Base-by-base conservation (phyloP, 1,139 yeast genomes). In the Hanseniaspora uvarum region DNA sequence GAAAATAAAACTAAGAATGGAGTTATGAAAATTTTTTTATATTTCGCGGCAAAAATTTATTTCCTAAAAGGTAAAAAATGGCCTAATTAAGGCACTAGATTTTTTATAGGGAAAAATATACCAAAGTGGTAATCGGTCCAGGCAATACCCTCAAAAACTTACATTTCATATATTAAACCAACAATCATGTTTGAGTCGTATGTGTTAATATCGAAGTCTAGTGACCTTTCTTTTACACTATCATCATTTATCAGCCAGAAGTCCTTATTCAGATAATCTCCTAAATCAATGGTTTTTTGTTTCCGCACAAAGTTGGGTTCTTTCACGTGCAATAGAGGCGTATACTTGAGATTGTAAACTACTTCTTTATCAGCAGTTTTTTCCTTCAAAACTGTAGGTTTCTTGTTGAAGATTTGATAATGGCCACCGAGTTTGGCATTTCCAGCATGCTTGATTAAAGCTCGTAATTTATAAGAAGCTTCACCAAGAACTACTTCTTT, bases 391-490 rank as follows among this genome's bases (percentile, higher is more conserved):
- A 73, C 76, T 11, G 76, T 67, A 2, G 92, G 89, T 62, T 86
- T 86, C 48, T 76, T 77, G 59, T 80, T 80, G 65, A 79, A 86
- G 60, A 92, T 83, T 62, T 85, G 94, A 63, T 86, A 92, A 65
- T 92, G 98, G 0, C 53, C 53, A 5, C 97, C 98, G 48, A 82
- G 80, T 19, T 83, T 77, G 67, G 92, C 97, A 0, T 94, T 81
- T 0, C 97, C 98, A 53, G 81, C 79, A 64, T 92, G 98, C 58
- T 87, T 76, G 24, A 92, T 80, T 60, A 87, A 72, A 0, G 96
- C 86, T 59, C 76, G 77, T 38, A 92, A 72, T 57, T 72, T 72
- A 65, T 86, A 88, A 46, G 69, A n/a, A 3, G 12, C 11, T 3
- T 26, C 34, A 4, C 23, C 2, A 5, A 43, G 5, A 7, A 14